phyloP scores from a whole-genome alignment of 192 early-diverging fungal genomes.

The Oehlia diaphana region DNA sequence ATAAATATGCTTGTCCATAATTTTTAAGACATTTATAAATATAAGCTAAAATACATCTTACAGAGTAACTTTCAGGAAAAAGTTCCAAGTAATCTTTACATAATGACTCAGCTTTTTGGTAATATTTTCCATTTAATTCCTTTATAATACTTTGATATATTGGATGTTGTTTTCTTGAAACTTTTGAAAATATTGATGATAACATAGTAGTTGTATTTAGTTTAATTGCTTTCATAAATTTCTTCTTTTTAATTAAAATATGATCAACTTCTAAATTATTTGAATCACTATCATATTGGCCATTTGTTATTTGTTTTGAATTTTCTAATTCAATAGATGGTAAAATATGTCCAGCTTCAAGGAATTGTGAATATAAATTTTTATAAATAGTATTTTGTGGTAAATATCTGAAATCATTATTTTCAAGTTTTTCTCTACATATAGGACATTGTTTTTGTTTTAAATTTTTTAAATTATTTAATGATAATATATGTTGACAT shows the following conservation, averaged over 20 bases:
- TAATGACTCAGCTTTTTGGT: too few species aligned
- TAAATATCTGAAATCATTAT: not conserved
- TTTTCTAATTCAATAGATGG: not conserved
- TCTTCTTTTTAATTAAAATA: not conserved
- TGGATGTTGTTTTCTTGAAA: too few species aligned
- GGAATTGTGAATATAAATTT: not conserved
- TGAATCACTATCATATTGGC: too few species aligned
- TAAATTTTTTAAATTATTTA: not conserved
- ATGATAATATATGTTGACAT: not conserved
- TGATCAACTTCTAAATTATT: not conserved
- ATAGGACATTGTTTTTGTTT: not conserved
- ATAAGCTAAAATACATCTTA: too few species aligned
- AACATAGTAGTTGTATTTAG: too few species aligned
- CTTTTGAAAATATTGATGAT: too few species aligned
- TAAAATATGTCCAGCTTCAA: not conserved
- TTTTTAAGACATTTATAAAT: too few species aligned
- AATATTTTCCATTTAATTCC: too few species aligned
- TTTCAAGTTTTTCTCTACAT: not conserved
- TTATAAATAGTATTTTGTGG: not conserved
- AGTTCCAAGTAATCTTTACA: too few species aligned
- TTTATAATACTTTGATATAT: too few species aligned
- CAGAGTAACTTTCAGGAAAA: too few species aligned
- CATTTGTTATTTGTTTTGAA: not conserved
- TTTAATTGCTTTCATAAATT: not conserved
- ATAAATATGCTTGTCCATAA: too few species aligned